Conservation (phyloP, 2,329 filamentous ascomycete genomes). For the Pseudocercospora eumusae region DNA sequence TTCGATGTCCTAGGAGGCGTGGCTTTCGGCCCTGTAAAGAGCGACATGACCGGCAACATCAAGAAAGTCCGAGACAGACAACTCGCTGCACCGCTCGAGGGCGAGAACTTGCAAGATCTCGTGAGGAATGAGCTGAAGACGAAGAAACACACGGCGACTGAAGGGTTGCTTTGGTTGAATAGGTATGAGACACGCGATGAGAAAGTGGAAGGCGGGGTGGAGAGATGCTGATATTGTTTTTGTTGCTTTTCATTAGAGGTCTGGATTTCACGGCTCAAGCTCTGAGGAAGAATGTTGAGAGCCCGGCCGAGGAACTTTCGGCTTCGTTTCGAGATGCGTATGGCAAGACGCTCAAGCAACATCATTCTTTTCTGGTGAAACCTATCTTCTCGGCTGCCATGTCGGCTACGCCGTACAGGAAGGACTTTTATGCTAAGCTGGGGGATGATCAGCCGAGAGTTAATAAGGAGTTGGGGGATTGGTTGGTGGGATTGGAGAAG, state of each 20-base stretch:
- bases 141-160: constrained; percentile 84
- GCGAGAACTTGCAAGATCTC: constrained; percentile 81
- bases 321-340: constrained; percentile 87
- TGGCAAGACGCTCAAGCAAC: constrained; percentile 80
- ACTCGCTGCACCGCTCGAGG: constrained; percentile 73
- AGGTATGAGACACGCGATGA: constrained; percentile 55
- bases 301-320: constrained; percentile 71
- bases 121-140: constrained; percentile 83
- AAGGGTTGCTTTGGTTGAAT: constrained; percentile 87
- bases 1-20: constrained; percentile 70
- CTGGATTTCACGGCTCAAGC: constrained; percentile 91
- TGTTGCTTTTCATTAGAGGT: constrained; percentile 61
- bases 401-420: constrained; percentile 87
- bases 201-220: background rate
- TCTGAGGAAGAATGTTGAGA: constrained; percentile 73
- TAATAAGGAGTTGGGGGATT: constrained; percentile 63
- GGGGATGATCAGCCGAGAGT: constrained; percentile 67
- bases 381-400: constrained; percentile 92
- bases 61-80: constrained; percentile 92
- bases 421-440: constrained; percentile 89
- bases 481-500: constrained; percentile 76
- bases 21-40: constrained; percentile 89
- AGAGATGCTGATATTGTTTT: background rate
- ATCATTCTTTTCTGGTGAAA: constrained; percentile 88
- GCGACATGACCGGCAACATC: constrained; percentile 86